These are phyloP conservation scores for Trifolium subterraneum DNA, from an alignment of 306 rosid species.

Conservation along the genomic window DNA sequence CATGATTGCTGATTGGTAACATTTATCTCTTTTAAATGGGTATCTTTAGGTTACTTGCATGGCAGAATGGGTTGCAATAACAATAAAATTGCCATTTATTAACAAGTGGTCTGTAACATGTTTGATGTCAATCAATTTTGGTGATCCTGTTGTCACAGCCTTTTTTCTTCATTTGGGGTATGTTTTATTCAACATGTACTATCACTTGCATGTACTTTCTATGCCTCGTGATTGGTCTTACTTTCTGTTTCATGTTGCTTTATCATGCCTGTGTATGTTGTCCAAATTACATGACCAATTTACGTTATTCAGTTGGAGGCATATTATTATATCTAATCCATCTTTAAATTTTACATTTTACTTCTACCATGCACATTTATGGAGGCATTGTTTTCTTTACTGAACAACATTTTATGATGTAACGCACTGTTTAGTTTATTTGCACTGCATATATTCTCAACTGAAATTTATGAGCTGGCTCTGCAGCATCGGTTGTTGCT, in stretches of 20 bases:
- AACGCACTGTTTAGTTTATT: slow-evolving; percentile 12
- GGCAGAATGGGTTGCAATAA: slow-evolving; percentile 20
- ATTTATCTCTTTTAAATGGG: slow-evolving; percentile 30
- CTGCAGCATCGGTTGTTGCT: not conserved
- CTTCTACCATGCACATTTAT: slow-evolving; percentile 1
- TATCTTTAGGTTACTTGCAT: slow-evolving; percentile 11
- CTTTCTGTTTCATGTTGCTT: slow-evolving; percentile 22
- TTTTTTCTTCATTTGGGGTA: slow-evolving; percentile 6
- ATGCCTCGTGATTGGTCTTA: slow-evolving; percentile 15
- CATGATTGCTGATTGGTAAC: slow-evolving; percentile 62
- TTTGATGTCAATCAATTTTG: slow-evolving; percentile 17
- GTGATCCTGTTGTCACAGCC: not conserved
- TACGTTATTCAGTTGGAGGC: not conserved
- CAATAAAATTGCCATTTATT: slow-evolving; percentile 2
- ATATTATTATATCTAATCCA: slow-evolving; percentile 1
- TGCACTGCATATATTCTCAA: not conserved
- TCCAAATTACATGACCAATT: slow-evolving; percentile 1
- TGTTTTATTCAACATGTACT: slow-evolving; percentile 5
- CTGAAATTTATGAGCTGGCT: slow-evolving; percentile 8
- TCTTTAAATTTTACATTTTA: not conserved
- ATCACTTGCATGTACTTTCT: not conserved
- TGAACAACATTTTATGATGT: not conserved
- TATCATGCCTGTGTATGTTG: not conserved
- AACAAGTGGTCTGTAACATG: slow-evolving; percentile 3
- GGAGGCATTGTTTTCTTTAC: slow-evolving; percentile 2